Base-by-base conservation (phyloP, 2,329 filamentous ascomycete genomes). In the Calcarisporium arbuscula region DNA sequence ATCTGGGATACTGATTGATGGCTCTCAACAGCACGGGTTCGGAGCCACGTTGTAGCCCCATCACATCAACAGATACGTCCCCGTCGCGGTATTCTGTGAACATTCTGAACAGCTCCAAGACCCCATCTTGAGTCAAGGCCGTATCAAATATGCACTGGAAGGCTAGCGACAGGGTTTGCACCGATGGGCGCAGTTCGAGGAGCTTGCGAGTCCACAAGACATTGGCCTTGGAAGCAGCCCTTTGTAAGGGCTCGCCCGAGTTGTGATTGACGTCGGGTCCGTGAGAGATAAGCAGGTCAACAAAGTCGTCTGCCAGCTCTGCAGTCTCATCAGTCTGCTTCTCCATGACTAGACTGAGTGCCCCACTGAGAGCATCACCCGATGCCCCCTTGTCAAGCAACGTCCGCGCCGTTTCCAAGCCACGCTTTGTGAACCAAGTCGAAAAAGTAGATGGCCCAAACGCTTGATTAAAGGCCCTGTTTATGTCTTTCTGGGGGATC, bases 141-240 rank as follows among this genome's bases (percentile, higher is more conserved):
- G 65, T 65, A 29, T 70, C 67, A 31, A 82, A 72, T 2, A 82
- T 66, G 21, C 62, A 66, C 15, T 73, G 70, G 34, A 82, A 72
- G 0, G 72, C 72, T 38, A 64, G 54, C 0, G 67, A 68, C 2
- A 81, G 52, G 0, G 72, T 62, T 28, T 65, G 60, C 2, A 67
- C 60, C 5, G 63, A 66, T 0, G 77, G 73, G 8, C 64, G 62
- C 34, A 68, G 61, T 5, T 60, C 53, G 6, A 81, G 57, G 16
- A 82, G 59, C 30, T 64, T 57, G 30, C 54, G 57, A 3, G 75
- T 67, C 42, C 80, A 64, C 10, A 61, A 57, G 5, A 61, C 50
- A 31, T 75, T 65, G 6, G 67, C 73, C 28, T 62, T 66, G 2
- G 65, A 65, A 2, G 76, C 70, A 2, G 75, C 74, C 32, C 67